Evolutionary conservation across 2,329 filamentous ascomycete species (phyloP), one percentile per base, ranked within the genome.

Genomic region (Zymoseptoria crescenta): DNA sequence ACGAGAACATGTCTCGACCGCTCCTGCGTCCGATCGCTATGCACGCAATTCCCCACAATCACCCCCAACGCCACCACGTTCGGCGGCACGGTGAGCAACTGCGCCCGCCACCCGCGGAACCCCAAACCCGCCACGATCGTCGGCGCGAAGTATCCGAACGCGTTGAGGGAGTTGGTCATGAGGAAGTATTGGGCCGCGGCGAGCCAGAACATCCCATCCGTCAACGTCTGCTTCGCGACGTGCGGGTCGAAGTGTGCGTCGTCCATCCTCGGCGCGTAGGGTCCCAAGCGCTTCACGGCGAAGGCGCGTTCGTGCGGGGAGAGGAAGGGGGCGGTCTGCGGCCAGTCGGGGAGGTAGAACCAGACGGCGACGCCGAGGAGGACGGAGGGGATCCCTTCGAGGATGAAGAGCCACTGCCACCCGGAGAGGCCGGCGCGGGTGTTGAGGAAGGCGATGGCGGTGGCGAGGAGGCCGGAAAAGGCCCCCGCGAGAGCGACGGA

Each of bases 401-500:
- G 53, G 56, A 61, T 54, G 52, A 60, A 65, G 50, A 68, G 65
- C 68, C 68, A 69, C 53, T 66, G 59, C 67, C 67, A 70, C 4
- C 67, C 67, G 50, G 60, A 61, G 20, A 53, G 61, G 8, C 51
- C 56, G 8, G 51, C 55, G 64, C 70, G 49, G 60, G 75, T 75
- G n/a, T 68, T 62, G 57, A 74, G 69, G 54, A 71, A 67, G 8
- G 68, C 65, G 49, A 74, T 66, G 19, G 71, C 72, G 52, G 67
- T 81, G 1, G 83, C 77, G 13, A 86, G 75, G 1, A 86, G 73
- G 3, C 83, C 83, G 0, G 80, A 80, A 65, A 87, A 87, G 2
- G 85, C 85, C 59, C 83, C 85, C 21, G 88, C 88, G 59, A 92
- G 87, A 67, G 87, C 88, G 24, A 82, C 85, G 0, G 87, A 87